These are phyloP conservation scores for Paramecium pentaurelia DNA, from an alignment of 73 alveolate species.

Conservation along the genomic window DNA sequence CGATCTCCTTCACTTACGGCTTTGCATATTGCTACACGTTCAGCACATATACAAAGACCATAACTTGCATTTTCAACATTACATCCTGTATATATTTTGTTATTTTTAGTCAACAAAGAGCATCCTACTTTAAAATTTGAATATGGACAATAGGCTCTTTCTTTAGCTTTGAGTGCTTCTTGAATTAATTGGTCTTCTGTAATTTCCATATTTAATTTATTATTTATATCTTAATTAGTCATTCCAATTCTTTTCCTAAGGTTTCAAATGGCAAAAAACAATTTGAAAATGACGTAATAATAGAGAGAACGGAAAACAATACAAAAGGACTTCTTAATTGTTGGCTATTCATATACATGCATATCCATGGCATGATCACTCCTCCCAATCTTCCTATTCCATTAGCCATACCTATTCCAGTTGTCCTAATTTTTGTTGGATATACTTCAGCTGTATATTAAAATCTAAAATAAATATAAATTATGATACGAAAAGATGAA, in stretches of 20 bases:
- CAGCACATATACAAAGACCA: conserved; percentile 48
- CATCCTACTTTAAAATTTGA: conserved; percentile 48
- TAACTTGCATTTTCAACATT: conserved; percentile 56
- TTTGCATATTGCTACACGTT: background rate
- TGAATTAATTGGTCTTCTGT: background rate
- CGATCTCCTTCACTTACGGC: background rate
- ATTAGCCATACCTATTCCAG: conserved; percentile 64
- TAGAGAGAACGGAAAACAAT: conserved; percentile 23
- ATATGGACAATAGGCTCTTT: conserved; percentile 51
- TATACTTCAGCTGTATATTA: conserved; percentile 63
- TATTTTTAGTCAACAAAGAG: background rate
- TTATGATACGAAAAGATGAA: conserved; percentile 37
- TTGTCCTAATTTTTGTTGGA: conserved; percentile 55
- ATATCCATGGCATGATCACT: conserved; percentile 59
- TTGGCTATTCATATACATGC: conserved; percentile 34
- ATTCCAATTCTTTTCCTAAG: conserved; percentile 54
- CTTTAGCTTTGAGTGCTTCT: conserved; percentile 24
- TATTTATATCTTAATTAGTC: background rate
- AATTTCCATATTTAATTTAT: background rate
- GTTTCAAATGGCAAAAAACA: conserved; percentile 59
- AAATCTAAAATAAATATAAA: background rate
- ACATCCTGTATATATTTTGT: conserved; percentile 8
- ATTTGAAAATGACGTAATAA: conserved; percentile 41
- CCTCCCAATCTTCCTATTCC: conserved; percentile 64
- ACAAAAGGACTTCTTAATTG: conserved; percentile 44